Evolutionary conservation across 2,329 filamentous ascomycete species (phyloP), one percentile per base, ranked within the genome.

Genomic region (Ophiostoma sp.): DNA sequence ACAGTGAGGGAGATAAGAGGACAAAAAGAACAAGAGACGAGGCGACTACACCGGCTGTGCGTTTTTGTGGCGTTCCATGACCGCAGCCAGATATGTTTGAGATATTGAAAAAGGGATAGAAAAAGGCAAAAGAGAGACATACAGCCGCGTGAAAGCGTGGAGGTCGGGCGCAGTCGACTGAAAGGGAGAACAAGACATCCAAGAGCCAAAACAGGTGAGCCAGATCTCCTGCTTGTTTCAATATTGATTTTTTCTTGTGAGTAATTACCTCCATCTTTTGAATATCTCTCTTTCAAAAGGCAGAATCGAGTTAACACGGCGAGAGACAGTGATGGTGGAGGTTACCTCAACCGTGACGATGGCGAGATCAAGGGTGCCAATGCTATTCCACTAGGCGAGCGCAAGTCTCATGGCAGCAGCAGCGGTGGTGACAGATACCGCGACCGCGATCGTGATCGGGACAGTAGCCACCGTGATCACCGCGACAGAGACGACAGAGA

Each of bases 381-480:
- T 81, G 89, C 88, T 3, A 87, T 91, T 71, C 91, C 91, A 1
- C 82, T 95, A 28, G 92, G 91, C 0, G 89, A 91, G 77, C 83
- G 90, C 69, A 88, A 86, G 79, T 79, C 42, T 0, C 68, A 36
- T 25, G 45, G 48, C 45, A 71, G 28, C 68, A 36, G 22, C 48
- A 52, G 57, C 17, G 59, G 48, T 3, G 71, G 50, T 61, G 82
- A 33, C 81, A 81, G 2, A 78, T 79, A 2, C 76, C 75, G 48
- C 76, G 78, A 61, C 64, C 48, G 68, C 2, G 73, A 80, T 71
- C 52, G 48, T 4, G 59, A 71, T 42, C 25, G 69, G 7, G 50
- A 70, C 3, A 50, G 63, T 7, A 63, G 77, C n/a, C 76, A 77
- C 31, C 7, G 77, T 77, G 42, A 73, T n/a, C 77, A 80, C 19